Evolutionary conservation across 2,329 filamentous ascomycete species (phyloP), one percentile per base, ranked within the genome.

Genomic region (Ophiostoma triangulosporum): DNA sequence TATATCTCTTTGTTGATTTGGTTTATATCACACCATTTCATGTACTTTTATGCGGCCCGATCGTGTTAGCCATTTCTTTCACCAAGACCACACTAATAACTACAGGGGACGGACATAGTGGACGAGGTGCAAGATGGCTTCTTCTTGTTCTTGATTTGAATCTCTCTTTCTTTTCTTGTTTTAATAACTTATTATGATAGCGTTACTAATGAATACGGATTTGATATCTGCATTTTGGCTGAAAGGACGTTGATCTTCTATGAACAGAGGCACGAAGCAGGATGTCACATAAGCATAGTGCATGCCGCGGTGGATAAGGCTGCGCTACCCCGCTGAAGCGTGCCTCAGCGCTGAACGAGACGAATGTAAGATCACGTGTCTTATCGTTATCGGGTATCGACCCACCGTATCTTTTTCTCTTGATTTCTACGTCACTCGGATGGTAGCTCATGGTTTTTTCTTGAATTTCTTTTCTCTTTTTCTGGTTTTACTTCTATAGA

Each of bases 201-300:
- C 50, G 53, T 33, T 52, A 27, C 22, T 51, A 33, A 49, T 52
- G 49, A 55, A 29, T 51, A 35, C 48, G 46, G 33, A 43, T 54
- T 54, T 49, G 53, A 51, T 54, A 51, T 54, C 31, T 48, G 40
- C 31, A 46, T n/a, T n/a, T n/a, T n/a, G n/a, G n/a, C n/a, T n/a
- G n/a, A n/a, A n/a, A n/a, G n/a, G n/a, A n/a, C n/a, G n/a, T n/a
- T n/a, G n/a, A n/a, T n/a, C n/a, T n/a, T n/a, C n/a, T n/a, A n/a
- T n/a, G n/a, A n/a, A n/a, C n/a, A n/a, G n/a, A n/a, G n/a, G n/a
- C n/a, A n/a, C n/a, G n/a, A n/a, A n/a, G n/a, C n/a, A n/a, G n/a
- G n/a, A n/a, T n/a, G n/a, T n/a, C n/a, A n/a, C n/a, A n/a, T n/a
- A n/a, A n/a, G n/a, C n/a, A n/a, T n/a, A n/a, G n/a, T n/a, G n/a